Conservation (phyloP, 805 yeast species). For the Hanseniaspora pseudoguilliermondii region DNA sequence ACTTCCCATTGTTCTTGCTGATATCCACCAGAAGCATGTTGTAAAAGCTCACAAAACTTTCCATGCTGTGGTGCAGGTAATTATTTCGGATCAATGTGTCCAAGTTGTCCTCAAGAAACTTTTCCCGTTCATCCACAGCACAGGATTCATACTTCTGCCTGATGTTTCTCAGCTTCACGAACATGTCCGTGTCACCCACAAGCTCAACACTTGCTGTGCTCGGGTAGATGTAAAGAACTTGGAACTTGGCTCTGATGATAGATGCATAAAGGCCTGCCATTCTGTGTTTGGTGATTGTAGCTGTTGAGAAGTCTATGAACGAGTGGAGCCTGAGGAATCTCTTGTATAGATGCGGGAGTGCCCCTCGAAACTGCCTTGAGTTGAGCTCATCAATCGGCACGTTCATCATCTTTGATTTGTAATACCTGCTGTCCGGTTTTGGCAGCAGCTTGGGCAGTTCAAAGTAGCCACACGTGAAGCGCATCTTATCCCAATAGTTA, state of each 20-base stretch:
- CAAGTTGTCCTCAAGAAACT: background rate
- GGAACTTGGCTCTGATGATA: background rate
- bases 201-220: background rate
- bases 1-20: background rate
- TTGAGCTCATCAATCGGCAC: background rate
- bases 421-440: no score
- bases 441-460: background rate
- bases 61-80: background rate
- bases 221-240: background rate
- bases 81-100: background rate
- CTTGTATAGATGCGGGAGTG: background rate
- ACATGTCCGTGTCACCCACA: background rate
- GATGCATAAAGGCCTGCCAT: background rate
- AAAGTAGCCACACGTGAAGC: background rate
- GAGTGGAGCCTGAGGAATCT: background rate
- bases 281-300: background rate
- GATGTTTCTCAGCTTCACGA: background rate
- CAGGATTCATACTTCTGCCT: background rate
- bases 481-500: background rate
- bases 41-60: constrained; percentile 2
- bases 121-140: background rate
- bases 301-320: background rate
- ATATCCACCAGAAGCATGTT: background rate
- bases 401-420: background rate
- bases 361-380: background rate